Evolutionary conservation across 495 filamentous ascomycete genomes (phyloP), one percentile per base, ranked within the genome.

Genomic region (Chaetomium tenue): DNA sequence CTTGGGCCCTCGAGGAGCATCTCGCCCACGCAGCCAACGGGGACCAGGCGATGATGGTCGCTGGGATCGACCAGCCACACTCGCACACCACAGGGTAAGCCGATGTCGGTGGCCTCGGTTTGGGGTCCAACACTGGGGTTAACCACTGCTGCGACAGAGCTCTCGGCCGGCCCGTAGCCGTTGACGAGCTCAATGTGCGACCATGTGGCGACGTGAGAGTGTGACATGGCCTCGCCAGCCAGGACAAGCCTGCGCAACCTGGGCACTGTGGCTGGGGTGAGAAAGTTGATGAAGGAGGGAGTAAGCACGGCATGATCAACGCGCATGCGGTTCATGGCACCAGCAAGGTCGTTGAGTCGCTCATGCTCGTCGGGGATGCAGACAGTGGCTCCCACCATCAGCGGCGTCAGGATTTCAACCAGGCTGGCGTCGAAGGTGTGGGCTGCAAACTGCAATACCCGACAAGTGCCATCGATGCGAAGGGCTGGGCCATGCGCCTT

Each of bases 391-490:
- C 79, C 79, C 76, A 26, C 81, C 79, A 84, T 80, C 5, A 90
- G 70, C 0, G 80, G 80, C 6, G 81, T 79, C 26, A 87, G 77
- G 1, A 83, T 85, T 25, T 89, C 86, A 13, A 80, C 66, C 20
- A 88, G 71, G 42, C 79, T 81, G 16, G 81, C 79, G 59, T 91
- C 88, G 58, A 88, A 90, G 0, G 83, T 83, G 64, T 83, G 86
- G 37, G 84, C 82, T 3, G 87, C 81, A 61, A 86, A 89, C 60
- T 89, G 86, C 13, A 89, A 68, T 0, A 82, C 75, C 1, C 83
- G 73, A 12, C 80, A 73, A 54, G 61, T 85, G 72, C 47, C 74
- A 61, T 40, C 37, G 8, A 61, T 54, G 1, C 33, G 47, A 30
- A 84, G 65, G 3, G 72, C 70, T 15, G 68, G 64, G 2, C 74